Evolutionary conservation across 768 basidiomycete genomes (phyloP).

Genomic region (Lactifluus piperatus): DNA sequence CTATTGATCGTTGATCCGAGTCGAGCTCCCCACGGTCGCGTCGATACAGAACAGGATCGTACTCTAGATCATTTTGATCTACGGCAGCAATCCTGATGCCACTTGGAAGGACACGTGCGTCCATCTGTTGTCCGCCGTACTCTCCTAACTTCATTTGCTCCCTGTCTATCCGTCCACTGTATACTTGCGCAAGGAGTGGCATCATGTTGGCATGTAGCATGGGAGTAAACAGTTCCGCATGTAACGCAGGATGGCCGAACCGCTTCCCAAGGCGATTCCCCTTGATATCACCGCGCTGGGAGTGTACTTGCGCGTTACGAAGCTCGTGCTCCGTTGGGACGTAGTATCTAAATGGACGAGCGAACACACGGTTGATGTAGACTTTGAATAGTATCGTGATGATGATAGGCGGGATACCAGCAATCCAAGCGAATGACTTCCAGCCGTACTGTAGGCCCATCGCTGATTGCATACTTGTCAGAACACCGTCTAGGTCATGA

Average conservation of each 20-base stretch:
- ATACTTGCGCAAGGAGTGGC: constrained; percentile 66
- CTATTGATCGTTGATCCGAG: constrained; percentile 77
- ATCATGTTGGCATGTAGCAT: constrained; percentile 85
- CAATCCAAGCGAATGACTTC: constrained; percentile 69
- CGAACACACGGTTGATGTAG: constrained; percentile 63
- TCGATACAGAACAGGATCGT: constrained; percentile 69
- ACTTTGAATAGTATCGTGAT: constrained; percentile 77
- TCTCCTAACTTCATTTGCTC: constrained; percentile 63
- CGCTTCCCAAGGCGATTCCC: constrained; percentile 77
- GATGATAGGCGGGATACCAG: constrained; percentile 80
- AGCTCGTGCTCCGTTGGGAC: constrained; percentile 78
- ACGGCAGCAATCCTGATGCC: constrained; percentile 80
- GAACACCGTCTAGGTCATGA: constrained; percentile 2
- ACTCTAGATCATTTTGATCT: constrained; percentile 71
- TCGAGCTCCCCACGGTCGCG: constrained; percentile 81
- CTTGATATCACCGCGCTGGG: constrained; percentile 62
- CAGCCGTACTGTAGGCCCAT: constrained; percentile 74
- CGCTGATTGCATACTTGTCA: constrained; percentile 36
- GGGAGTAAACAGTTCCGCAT: constrained; percentile 78
- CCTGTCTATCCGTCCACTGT: constrained; percentile 57
- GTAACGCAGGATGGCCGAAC: constrained; percentile 91
- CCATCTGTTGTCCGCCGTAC: constrained; percentile 70
- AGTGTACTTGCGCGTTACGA: constrained; percentile 62
- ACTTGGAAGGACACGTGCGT: constrained; percentile 64
- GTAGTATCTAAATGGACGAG: constrained; percentile 69